phyloP scores from a whole-genome alignment of 169 alveolate genomes.

The Plasmodium cynomolgi region DNA sequence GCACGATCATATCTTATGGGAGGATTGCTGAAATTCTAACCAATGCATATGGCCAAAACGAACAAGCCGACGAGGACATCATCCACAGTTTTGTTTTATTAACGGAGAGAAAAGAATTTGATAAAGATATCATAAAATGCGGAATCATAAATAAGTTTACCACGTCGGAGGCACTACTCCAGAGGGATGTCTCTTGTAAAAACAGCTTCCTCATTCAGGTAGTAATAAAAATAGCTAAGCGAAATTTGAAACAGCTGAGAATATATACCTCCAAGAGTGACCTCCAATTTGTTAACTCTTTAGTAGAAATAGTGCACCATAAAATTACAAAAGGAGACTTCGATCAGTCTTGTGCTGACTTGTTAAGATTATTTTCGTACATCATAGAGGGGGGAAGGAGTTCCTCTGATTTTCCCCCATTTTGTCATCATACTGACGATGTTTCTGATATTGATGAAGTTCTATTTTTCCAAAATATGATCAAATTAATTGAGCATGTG shows the following conservation, averaged over 20 bases:
- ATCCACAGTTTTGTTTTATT: conserved; percentile 30
- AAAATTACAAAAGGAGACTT: conserved; percentile 5
- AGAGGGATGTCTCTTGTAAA: background rate
- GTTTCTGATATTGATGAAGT: background rate
- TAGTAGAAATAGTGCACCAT: conserved; percentile 7
- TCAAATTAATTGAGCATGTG: conserved; percentile 1
- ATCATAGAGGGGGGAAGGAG: background rate
- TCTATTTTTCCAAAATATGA: conserved; percentile 8
- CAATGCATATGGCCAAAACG: conserved; percentile 12
- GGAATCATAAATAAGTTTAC: conserved; percentile 15
- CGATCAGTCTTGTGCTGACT: conserved; percentile 25
- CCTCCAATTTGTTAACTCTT: background rate
- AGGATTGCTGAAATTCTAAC: background rate
- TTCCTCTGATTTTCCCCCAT: background rate
- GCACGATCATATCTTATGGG: conserved; percentile 5
- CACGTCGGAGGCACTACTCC: background rate
- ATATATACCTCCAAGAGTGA: conserved; percentile 8
- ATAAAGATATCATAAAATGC: conserved; percentile 24
- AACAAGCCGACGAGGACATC: background rate
- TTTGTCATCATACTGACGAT: background rate
- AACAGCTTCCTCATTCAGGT: conserved; percentile 22
- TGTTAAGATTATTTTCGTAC: conserved; percentile 38
- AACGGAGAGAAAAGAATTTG: conserved; percentile 38
- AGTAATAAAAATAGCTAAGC: conserved; percentile 6
- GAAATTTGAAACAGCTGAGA: background rate